phyloP scores from a whole-genome alignment of 441 rosid species.

The Biscutella auriculata region DNA sequence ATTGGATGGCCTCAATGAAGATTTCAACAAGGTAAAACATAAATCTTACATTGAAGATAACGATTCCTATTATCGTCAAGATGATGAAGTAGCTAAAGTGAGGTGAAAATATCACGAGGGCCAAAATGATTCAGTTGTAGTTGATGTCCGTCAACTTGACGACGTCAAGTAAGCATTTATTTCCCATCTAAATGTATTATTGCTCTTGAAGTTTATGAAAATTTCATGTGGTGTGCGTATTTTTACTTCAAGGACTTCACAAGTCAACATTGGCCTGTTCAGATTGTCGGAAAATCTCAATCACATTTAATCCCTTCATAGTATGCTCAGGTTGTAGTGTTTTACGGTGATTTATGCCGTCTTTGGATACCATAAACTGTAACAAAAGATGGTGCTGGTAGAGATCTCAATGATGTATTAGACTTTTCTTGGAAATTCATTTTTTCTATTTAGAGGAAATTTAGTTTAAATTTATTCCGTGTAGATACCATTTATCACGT shows the following conservation, averaged over 20 bases:
- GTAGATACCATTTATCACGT: no score
- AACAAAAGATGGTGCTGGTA: slow-evolving; percentile 40
- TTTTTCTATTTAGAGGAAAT: no score
- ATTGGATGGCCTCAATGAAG: slow-evolving; percentile 67
- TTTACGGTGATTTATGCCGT: slow-evolving; percentile 36
- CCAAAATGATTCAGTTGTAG: slow-evolving; percentile 57
- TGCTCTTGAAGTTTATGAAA: background rate
- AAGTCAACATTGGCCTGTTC: slow-evolving; percentile 64
- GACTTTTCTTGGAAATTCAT: no score
- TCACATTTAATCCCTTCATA: slow-evolving; percentile 67
- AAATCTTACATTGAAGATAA: slow-evolving; percentile 59
- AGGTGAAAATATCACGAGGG: slow-evolving; percentile 56
- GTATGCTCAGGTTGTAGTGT: slow-evolving; percentile 42
- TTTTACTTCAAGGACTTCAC: slow-evolving; percentile 51
- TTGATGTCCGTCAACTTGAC: slow-evolving; percentile 49
- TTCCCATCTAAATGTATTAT: background rate
- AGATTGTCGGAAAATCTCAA: slow-evolving; percentile 50
- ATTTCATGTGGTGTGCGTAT: background rate
- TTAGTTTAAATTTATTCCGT: no score
- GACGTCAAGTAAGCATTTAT: slow-evolving; percentile 38
- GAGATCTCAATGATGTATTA: slow-evolving; percentile 44
- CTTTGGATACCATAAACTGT: slow-evolving; percentile 47
- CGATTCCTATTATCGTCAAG: slow-evolving; percentile 48
- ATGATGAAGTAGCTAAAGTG: slow-evolving; percentile 53
- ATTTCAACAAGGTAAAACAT: slow-evolving; percentile 50